Conservation (phyloP, 768 basidiomycete species). For the Kwoniella europaea region DNA sequence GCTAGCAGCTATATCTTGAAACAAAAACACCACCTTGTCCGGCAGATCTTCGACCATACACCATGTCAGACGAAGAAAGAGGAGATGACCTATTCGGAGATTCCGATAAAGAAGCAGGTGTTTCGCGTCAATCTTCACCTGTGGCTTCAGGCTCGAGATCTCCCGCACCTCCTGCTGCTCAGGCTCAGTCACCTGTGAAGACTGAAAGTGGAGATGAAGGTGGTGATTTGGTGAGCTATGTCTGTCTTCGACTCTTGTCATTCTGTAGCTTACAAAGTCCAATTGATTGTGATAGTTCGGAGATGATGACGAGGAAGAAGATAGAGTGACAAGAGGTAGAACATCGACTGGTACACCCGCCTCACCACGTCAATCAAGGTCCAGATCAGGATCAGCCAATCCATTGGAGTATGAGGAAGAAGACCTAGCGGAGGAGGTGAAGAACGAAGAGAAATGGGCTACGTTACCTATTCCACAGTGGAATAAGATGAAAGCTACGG, state of each 20-base stretch:
- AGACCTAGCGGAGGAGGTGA: constrained; percentile 31
- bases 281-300: too few species aligned
- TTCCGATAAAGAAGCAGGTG: constrained; percentile 10
- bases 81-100: constrained; percentile 48
- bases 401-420: constrained; percentile 59
- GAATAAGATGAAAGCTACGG: constrained; percentile 76
- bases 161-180: constrained; percentile 19
- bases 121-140: constrained; percentile 20
- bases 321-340: constrained; percentile 22
- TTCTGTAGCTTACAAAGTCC: too few species aligned
- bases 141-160: constrained; percentile 36
- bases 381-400: constrained; percentile 29
- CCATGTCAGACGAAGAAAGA: constrained; percentile 42
- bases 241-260: too few species aligned
- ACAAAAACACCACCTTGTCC: too few species aligned
- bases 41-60: neutral
- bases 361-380: constrained; percentile 10
- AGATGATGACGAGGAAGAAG: constrained; percentile 40
- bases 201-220: constrained; percentile 20
- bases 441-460: constrained; percentile 49
- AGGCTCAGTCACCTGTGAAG: constrained; percentile 6
- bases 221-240: constrained; percentile 33
- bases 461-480: constrained; percentile 84
- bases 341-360: constrained; percentile 26
- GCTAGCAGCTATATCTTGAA: too few species aligned